Percentiles rank a stretch among this genome's conserved stretches.
phyloP scores from a whole-genome alignment of 2,329 filamentous ascomycete species.

The Sphaerostilbella broomeana region DNA sequence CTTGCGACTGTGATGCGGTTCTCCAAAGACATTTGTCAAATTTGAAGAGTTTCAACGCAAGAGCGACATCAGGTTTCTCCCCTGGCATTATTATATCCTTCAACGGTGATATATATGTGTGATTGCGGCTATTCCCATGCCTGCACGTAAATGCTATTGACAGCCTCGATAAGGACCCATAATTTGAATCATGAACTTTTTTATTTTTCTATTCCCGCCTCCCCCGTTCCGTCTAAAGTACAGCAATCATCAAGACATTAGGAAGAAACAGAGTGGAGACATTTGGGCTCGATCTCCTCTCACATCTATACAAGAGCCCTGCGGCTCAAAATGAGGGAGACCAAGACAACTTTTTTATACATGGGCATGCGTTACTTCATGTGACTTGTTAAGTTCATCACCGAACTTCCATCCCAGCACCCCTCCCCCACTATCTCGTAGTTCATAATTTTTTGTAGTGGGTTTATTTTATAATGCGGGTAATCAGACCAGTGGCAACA shows the following conservation, averaged over 20 bases:
- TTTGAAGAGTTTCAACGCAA: neutral
- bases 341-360: neutral
- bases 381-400: neutral
- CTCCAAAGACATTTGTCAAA: conserved; percentile 1
- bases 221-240: conserved; percentile 27
- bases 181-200: conserved; percentile 3
- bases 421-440: conserved; percentile 10
- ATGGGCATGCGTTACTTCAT: conserved; percentile 3
- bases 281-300: conserved; percentile 25
- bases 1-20: conserved; percentile 1
- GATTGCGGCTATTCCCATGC: too few relatives aligned
- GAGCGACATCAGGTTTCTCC: neutral
- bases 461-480: conserved; percentile 59
- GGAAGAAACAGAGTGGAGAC: conserved; percentile 38
- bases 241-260: conserved; percentile 28
- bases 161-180: neutral
- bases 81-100: neutral
- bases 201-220: conserved; percentile 11
- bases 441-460: conserved; percentile 3
- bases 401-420: conserved; percentile 6
- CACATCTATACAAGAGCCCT: conserved; percentile 32
- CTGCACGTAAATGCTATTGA: neutral
- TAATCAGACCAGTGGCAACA: conserved; percentile 76
- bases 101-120: neutral
- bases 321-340: conserved; percentile 24